Evolutionary conservation across 495 filamentous ascomycete species (phyloP).

Genomic region (Penicillium lividum): DNA sequence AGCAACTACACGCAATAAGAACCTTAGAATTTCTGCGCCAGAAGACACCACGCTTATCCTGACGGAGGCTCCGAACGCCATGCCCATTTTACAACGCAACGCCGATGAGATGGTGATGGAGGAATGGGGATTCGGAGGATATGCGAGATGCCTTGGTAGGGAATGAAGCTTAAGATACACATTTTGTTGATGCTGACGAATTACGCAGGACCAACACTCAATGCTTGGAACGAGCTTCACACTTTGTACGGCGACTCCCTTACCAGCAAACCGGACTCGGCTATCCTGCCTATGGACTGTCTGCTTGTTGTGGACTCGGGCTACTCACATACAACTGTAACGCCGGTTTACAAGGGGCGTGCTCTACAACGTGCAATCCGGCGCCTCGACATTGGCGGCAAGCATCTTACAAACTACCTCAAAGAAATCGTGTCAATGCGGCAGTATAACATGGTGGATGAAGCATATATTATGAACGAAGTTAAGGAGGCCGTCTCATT

Average conservation of each 20-base stretch:
- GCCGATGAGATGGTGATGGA: conserved; percentile 97
- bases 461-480: conserved; percentile 88
- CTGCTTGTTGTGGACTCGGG: conserved; percentile 87
- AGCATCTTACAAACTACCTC: conserved; percentile 91
- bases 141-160: conserved; percentile 67
- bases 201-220: conserved; percentile 63
- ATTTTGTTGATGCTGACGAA: neutral
- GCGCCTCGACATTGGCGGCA: conserved; percentile 88
- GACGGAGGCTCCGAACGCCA: conserved; percentile 87
- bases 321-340: conserved; percentile 92
- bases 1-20: conserved; percentile 49
- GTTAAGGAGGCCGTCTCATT: conserved; percentile 92
- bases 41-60: conserved; percentile 79
- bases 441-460: conserved; percentile 92
- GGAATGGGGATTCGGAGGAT: conserved; percentile 92
- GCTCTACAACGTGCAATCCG: conserved; percentile 81
- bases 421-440: conserved; percentile 86
- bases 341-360: conserved; percentile 77
- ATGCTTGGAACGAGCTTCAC: conserved; percentile 81
- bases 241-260: conserved; percentile 57
- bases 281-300: conserved; percentile 69
- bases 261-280: conserved; percentile 21
- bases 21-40: conserved; percentile 48
- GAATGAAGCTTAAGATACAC: neutral
- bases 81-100: conserved; percentile 77